Percentiles rank a stretch among this genome's conserved stretches.
Evolutionary conservation across 768 basidiomycete species (phyloP).

Genomic region (Podaxis sp.): DNA sequence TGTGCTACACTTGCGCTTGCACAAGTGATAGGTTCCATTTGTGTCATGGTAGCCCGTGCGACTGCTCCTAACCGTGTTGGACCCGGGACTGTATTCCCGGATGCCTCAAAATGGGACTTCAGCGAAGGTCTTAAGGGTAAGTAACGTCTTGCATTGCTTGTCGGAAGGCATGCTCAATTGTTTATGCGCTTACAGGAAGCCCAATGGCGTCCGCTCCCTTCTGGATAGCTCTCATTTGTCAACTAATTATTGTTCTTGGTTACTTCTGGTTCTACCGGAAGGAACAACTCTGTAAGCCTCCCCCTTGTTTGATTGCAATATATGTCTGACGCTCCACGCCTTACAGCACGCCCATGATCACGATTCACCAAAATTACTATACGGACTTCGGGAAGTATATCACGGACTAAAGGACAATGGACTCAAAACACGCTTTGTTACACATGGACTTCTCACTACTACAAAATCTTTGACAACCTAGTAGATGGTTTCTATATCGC

Average conservation of each 20-base stretch:
- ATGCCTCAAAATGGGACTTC: slow-evolving; percentile 90
- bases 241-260: slow-evolving; percentile 82
- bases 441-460: slow-evolving; percentile 9
- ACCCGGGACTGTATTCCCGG: slow-evolving; percentile 88
- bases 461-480: slow-evolving; percentile 25
- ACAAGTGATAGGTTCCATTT: slow-evolving; percentile 84
- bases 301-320: background rate
- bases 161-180: background rate
- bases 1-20: slow-evolving; percentile 91
- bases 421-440: slow-evolving; percentile 11
- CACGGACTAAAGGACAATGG: slow-evolving; percentile 11
- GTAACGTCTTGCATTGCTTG: slow-evolving; percentile 4
- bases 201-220: slow-evolving; percentile 84
- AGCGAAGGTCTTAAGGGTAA: slow-evolving; percentile 59
- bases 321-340: background rate
- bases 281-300: slow-evolving; percentile 77
- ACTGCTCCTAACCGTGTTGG: slow-evolving; percentile 90
- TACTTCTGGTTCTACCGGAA: slow-evolving; percentile 98
- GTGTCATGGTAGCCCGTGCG: slow-evolving; percentile 91
- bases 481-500: slow-evolving; percentile 18
- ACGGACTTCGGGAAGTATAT: slow-evolving; percentile 6
- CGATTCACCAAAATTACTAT: slow-evolving; percentile 13
- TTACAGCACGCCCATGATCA: slow-evolving; percentile 36
- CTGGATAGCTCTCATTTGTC: slow-evolving; percentile 82
- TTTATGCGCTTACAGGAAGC: slow-evolving; percentile 42